Evolutionary conservation across 768 basidiomycete species (phyloP), one percentile per base, ranked within the genome.

Genomic region (Rhodotorula toruloides): DNA sequence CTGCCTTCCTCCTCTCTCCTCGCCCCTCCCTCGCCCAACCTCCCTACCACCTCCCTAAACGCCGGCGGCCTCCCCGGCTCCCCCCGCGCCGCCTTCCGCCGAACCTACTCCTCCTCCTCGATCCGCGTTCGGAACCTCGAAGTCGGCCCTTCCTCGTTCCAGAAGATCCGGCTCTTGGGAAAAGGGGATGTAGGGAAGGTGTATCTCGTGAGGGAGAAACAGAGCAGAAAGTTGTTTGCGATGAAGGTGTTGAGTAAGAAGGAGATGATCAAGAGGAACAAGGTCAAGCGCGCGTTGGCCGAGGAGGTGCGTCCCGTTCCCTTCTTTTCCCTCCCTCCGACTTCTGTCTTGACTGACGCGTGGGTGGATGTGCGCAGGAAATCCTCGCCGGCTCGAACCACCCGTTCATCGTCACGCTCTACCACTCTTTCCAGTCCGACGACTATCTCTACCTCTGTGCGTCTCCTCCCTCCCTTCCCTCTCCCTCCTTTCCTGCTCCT

Each of bases 241-340:
- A 99, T 99, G 96, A 99, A 99, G 86, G 96, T 99, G 31, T 82
- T 99, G 50, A 96, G 92, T 56, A 98, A 98, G 82, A 90, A 89
- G 82, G 96, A 99, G 82, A 98, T 99, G 94, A 93, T 99, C 78
- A 91, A 94, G 80, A 86, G 96, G 74, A 96, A 94, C 81, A 99
- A 99, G 83, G 94, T 99, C 81, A 99, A 99, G 79, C 86, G 96
- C 68, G 96, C 94, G 14, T 77, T 99, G 75, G 97, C 96, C 8
- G 96, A 99, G 79, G 96, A 97, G 81, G 77, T 77, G 32, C 58
- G 76, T 72, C 7, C 16, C n/a, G 17, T 32, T 27, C 32, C 16
- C 8, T 10, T 14, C 8, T 21, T 29, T 39, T 12, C 47, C 13
- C 39, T 27, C 4, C 22, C 6, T 29, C 7, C 49, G 14, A 0